Percentiles rank a stretch among this genome's conserved stretches.
Evolutionary conservation across 495 filamentous ascomycete genomes (phyloP).

Genomic region (Hyaloscypha variabilis): DNA sequence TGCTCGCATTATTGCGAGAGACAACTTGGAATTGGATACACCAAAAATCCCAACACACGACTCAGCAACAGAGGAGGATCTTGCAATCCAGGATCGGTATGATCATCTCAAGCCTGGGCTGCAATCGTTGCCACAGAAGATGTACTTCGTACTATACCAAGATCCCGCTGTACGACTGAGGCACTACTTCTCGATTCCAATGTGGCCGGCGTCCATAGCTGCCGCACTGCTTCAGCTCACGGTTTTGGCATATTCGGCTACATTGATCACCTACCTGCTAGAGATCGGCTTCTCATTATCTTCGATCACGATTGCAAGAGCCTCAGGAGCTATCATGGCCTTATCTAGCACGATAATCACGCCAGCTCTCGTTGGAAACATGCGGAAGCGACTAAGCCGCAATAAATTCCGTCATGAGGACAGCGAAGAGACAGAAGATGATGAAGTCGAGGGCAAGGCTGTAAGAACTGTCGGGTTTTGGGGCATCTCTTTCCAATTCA

Average conservation of each 20-base stretch:
- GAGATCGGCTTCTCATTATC: constrained; percentile 53
- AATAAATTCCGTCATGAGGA: background rate
- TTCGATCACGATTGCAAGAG: constrained; percentile 54
- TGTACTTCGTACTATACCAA: constrained; percentile 37
- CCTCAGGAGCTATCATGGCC: constrained; percentile 52
- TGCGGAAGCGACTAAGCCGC: constrained; percentile 30
- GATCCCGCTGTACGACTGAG: constrained; percentile 24
- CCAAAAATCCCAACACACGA: constrained; percentile 30
- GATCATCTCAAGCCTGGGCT: constrained; percentile 15
- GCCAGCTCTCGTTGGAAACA: constrained; percentile 34
- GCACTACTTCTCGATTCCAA: constrained; percentile 41
- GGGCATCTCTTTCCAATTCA: constrained; percentile 40
- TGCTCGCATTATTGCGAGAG: constrained; percentile 36
- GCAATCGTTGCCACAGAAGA: constrained; percentile 26
- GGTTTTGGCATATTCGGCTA: constrained; percentile 57
- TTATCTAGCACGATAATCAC: constrained; percentile 45
- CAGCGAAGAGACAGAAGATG: constrained; percentile 22
- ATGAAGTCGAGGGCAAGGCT: constrained; percentile 29
- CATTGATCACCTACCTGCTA: constrained; percentile 62
- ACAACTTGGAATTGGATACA: constrained; percentile 33
- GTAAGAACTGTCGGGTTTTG: constrained; percentile 40
- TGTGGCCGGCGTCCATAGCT: constrained; percentile 56
- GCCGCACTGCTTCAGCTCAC: constrained; percentile 60
- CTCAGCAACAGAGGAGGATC: constrained; percentile 4
- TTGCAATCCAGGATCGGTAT: constrained; percentile 7